A percentile compares a stretch with the other conserved stretches of the same genome.
Evolutionary conservation across 108 stramenopile genomes (phyloP).

Genomic region (Discostella stelligeroides): DNA sequence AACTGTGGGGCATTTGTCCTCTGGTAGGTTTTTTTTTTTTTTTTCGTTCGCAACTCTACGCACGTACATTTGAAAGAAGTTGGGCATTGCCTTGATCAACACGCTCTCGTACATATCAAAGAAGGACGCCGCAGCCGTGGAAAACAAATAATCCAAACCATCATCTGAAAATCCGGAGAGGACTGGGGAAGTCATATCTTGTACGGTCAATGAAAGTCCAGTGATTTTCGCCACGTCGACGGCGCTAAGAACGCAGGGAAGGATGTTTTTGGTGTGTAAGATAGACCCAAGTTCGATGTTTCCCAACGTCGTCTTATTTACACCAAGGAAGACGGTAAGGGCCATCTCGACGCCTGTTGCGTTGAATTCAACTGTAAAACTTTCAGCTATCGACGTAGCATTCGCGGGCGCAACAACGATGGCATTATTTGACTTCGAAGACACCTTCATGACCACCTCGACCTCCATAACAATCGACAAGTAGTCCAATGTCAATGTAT

Average conservation of each 20-base stretch:
- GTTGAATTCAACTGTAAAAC: conserved; percentile 49
- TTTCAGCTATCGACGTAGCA: conserved; percentile 49
- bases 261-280: conserved; percentile 52
- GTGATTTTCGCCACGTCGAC: conserved; percentile 45
- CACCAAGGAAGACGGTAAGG: conserved; percentile 49
- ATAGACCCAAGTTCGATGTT: conserved; percentile 60
- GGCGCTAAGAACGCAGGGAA: conserved; percentile 54
- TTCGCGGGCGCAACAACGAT: conserved; percentile 22
- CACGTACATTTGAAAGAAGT: conserved; percentile 48
- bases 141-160: conserved; percentile 59
- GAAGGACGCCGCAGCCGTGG: conserved; percentile 39
- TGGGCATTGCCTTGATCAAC: conserved; percentile 50
- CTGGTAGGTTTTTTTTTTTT: conserved; percentile 10
- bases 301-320: conserved; percentile 54
- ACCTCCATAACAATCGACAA: conserved; percentile 57
- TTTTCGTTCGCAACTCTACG: conserved; percentile 52
- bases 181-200: conserved; percentile 52
- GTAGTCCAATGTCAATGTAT: conserved; percentile 54
- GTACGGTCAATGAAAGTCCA: conserved; percentile 46
- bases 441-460: conserved; percentile 36
- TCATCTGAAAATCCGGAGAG: conserved; percentile 64
- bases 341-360: conserved; percentile 45
- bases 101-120: conserved; percentile 50
- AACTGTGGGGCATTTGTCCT: conserved; percentile 30
- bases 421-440: conserved; percentile 30